These are phyloP conservation scores for Sparassis latifolia DNA, from an alignment of 1,284 basidiomycete genomes.

Conservation along the genomic window DNA sequence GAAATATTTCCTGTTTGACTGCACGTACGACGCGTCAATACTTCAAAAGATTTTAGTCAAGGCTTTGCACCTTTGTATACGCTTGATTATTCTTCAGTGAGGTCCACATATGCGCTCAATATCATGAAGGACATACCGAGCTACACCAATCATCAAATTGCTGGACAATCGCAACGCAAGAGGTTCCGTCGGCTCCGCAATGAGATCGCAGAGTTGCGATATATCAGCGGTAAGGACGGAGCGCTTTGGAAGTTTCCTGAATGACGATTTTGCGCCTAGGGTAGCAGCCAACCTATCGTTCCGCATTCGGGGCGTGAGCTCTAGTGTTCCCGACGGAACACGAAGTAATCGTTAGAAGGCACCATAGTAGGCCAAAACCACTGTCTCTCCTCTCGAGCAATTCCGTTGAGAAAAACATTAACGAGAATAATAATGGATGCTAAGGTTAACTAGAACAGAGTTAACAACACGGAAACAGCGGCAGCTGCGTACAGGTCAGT, in stretches of 20 bases:
- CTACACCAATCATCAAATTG: conserved; percentile 82
- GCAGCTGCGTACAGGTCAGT: too few relatives aligned
- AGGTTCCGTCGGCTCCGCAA: conserved; percentile 77
- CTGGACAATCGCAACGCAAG: conserved; percentile 80
- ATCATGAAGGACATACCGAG: conserved; percentile 50
- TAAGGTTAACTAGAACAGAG: too few relatives aligned
- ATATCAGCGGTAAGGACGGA: conserved; percentile 81
- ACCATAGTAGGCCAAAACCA: conserved; percentile 76
- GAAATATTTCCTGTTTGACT: conserved; percentile 81
- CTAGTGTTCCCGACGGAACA: neutral
- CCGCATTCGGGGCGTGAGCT: neutral
- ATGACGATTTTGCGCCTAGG: conserved; percentile 77
- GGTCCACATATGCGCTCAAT: conserved; percentile 13
- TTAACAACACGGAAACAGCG: too few relatives aligned
- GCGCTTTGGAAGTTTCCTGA: conserved; percentile 74
- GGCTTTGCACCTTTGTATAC: conserved; percentile 61
- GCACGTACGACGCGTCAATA: neutral
- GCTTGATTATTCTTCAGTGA: conserved; percentile 25
- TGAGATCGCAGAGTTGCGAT: conserved; percentile 69
- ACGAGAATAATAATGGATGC: neutral
- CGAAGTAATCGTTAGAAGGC: neutral
- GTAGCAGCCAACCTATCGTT: conserved; percentile 77
- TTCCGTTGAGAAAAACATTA: conserved; percentile 75
- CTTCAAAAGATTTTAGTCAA: neutral
- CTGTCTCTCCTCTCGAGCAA: conserved; percentile 68